Evolutionary conservation across 2,329 filamentous ascomycete genomes (phyloP).

Genomic region (Aureobasidium sp.): DNA sequence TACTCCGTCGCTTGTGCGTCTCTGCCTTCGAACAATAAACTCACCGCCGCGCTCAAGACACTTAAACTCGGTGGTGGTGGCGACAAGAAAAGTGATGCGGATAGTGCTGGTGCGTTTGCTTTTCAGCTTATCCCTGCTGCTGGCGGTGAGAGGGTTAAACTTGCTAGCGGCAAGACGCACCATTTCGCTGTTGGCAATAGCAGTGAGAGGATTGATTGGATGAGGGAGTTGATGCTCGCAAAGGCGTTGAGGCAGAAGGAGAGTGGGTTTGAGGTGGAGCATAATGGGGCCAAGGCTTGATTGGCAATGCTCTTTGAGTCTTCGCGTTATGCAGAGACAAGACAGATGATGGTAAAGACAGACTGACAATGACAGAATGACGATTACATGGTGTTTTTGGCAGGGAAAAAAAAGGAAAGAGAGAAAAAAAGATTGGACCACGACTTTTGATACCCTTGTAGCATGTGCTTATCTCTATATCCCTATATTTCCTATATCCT

Average conservation of each 20-base stretch:
- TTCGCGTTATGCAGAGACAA: neutral
- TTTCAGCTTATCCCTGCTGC: conserved; percentile 76
- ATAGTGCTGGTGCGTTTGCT: conserved; percentile 56
- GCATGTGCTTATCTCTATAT: too few relatives aligned
- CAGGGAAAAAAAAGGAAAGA: too few relatives aligned
- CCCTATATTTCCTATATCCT: too few relatives aligned
- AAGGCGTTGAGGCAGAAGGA: conserved; percentile 80
- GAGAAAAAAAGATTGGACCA: too few relatives aligned
- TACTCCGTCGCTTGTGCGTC: conserved; percentile 82
- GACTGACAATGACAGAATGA: too few relatives aligned
- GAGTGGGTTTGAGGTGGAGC: conserved; percentile 65
- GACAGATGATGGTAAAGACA: too few relatives aligned
- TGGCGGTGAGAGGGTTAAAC: conserved; percentile 39
- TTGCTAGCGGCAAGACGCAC: conserved; percentile 67
- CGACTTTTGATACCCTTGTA: too few relatives aligned
- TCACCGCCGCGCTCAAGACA: conserved; percentile 80
- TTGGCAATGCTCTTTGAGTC: neutral
- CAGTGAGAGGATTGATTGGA: conserved; percentile 95
- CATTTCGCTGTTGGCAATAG: conserved; percentile 85
- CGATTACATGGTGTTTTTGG: too few relatives aligned
- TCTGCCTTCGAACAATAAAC: conserved; percentile 67
- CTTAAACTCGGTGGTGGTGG: conserved; percentile 47
- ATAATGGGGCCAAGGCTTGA: conserved; percentile 14
- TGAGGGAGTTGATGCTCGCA: conserved; percentile 85
- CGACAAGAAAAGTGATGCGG: conserved; percentile 44